phyloP scores from a whole-genome alignment of 2,329 filamentous ascomycete genomes.

The Alternaria solani region DNA sequence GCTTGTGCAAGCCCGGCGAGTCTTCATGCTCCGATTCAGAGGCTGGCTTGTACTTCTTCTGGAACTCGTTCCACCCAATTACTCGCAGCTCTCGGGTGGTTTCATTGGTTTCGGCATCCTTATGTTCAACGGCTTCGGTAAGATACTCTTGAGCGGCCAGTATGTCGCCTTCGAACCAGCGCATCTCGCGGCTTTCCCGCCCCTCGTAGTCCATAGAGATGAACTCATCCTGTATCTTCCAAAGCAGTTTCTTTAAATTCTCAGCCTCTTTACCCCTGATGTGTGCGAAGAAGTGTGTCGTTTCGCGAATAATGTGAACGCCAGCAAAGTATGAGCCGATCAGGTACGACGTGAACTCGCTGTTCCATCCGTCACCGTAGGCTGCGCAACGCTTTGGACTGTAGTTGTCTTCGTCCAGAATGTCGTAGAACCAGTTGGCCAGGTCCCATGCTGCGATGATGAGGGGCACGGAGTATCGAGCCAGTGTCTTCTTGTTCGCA shows the following conservation, averaged over 20 bases:
- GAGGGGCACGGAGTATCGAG: conserved; percentile 13
- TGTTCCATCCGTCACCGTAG: conserved; percentile 11
- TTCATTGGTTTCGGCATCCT: not conserved
- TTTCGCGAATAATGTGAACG: conserved; percentile 15
- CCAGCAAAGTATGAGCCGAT: conserved; percentile 15
- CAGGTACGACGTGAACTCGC: conserved; percentile 10
- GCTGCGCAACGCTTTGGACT: not conserved
- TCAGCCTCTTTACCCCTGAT: conserved; percentile 5
- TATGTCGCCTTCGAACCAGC: conserved; percentile 20
- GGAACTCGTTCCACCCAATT: conserved; percentile 12
- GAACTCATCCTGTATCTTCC: conserved; percentile 20
- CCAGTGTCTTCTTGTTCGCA: conserved; percentile 10
- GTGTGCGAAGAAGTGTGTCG: conserved; percentile 17
- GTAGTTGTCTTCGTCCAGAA: conserved; percentile 11
- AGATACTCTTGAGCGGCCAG: conserved; percentile 14
- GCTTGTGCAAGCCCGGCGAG: not conserved
- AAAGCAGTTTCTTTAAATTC: conserved; percentile 13
- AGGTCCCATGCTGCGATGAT: conserved; percentile 15
- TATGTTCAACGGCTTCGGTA: not conserved
- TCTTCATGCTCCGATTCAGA: not conserved
- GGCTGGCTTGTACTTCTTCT: conserved; percentile 6
- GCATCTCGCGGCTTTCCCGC: conserved; percentile 14
- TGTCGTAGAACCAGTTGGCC: conserved; percentile 14
- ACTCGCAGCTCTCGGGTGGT: conserved; percentile 4
- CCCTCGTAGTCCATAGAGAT: conserved; percentile 13